Conservation (phyloP, 495 filamentous ascomycete genomes). For the Friedmanniomyces simplex region DNA sequence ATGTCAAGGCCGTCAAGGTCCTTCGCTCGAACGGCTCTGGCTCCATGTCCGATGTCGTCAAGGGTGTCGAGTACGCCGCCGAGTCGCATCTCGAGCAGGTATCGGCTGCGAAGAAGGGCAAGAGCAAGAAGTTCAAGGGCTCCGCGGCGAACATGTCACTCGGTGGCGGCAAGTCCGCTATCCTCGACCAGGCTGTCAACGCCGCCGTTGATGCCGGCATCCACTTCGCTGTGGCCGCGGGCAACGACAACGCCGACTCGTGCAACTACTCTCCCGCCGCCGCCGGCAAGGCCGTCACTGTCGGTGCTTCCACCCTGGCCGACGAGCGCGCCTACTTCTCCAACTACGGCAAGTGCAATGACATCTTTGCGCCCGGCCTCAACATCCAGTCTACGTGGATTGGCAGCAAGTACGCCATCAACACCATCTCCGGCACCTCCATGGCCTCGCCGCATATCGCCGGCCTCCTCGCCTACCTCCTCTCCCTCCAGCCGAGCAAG, state of each 20-base stretch:
- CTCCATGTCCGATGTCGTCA: conserved; percentile 96
- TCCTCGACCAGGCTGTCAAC: conserved; percentile 87
- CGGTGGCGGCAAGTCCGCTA: conserved; percentile 86
- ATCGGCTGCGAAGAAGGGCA: conserved; percentile 65
- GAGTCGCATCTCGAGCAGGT: conserved; percentile 63
- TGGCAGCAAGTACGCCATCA: conserved; percentile 83
- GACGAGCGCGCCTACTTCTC: conserved; percentile 99
- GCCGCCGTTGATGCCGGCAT: conserved; percentile 82
- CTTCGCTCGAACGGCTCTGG: conserved; percentile 94
- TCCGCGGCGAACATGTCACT: conserved; percentile 99
- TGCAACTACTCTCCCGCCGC: conserved; percentile 99
- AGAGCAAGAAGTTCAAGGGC: conserved; percentile 91
- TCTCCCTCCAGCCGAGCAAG: conserved; percentile 82
- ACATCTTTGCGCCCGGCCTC: conserved; percentile 96
- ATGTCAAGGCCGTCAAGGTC: conserved; percentile 94
- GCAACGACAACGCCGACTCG: conserved; percentile 96
- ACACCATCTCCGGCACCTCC: conserved; percentile 98
- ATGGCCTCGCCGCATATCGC: conserved; percentile 98
- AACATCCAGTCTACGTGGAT: conserved; percentile 98
- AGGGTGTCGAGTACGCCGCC: conserved; percentile 94
- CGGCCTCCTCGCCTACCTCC: conserved; percentile 93
- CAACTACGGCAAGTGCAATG: conserved; percentile 98
- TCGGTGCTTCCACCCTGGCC: conserved; percentile 83
- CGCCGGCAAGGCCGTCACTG: conserved; percentile 85
- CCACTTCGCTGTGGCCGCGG: conserved; percentile 95